Conservation (phyloP, 2,329 filamentous ascomycete genomes). For the Biscogniauxia mediterranea region DNA sequence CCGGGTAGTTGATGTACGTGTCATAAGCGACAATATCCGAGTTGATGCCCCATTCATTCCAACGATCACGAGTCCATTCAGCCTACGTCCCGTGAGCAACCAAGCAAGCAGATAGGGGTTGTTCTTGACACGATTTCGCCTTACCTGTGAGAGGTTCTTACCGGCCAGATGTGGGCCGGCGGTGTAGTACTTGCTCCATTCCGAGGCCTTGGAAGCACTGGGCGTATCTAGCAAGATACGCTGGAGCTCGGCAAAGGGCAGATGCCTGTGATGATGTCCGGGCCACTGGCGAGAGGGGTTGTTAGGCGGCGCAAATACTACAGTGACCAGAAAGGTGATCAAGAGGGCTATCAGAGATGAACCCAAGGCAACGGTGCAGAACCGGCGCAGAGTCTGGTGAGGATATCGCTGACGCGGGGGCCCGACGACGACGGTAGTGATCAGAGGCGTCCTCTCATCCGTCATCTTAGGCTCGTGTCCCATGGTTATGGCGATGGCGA, state of each 20-base stretch:
- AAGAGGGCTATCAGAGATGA: slow-evolving; percentile 54
- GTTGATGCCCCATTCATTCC: slow-evolving; percentile 69
- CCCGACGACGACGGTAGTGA: slow-evolving; percentile 59
- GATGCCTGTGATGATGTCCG: slow-evolving; percentile 31
- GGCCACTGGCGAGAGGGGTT: slow-evolving; percentile 21
- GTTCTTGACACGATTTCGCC: not conserved
- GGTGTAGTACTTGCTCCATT: slow-evolving; percentile 80
- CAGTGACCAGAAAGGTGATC: slow-evolving; percentile 43
- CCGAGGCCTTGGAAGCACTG: slow-evolving; percentile 53
- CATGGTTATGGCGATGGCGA: slow-evolving; percentile 1
- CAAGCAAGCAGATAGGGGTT: not conserved
- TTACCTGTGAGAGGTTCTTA: slow-evolving; percentile 70
- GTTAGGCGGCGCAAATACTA: slow-evolving; percentile 29
- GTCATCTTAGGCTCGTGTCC: slow-evolving; percentile 35
- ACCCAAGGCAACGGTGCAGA: slow-evolving; percentile 61
- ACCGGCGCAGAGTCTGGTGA: slow-evolving; percentile 60
- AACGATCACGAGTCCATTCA: slow-evolving; percentile 71
- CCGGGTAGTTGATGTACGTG: slow-evolving; percentile 74
- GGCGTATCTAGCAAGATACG: slow-evolving; percentile 59
- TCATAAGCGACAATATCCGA: slow-evolving; percentile 69
- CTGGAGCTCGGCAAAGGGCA: slow-evolving; percentile 52
- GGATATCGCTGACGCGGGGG: slow-evolving; percentile 53
- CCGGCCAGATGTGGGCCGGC: slow-evolving; percentile 73
- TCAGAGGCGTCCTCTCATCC: slow-evolving; percentile 64
- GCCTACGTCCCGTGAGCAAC: slow-evolving; percentile 42